Percentiles rank a stretch among this genome's conserved stretches.
phyloP scores from a whole-genome alignment of 495 filamentous ascomycete genomes.

The Aspergillus bertholletiae region DNA sequence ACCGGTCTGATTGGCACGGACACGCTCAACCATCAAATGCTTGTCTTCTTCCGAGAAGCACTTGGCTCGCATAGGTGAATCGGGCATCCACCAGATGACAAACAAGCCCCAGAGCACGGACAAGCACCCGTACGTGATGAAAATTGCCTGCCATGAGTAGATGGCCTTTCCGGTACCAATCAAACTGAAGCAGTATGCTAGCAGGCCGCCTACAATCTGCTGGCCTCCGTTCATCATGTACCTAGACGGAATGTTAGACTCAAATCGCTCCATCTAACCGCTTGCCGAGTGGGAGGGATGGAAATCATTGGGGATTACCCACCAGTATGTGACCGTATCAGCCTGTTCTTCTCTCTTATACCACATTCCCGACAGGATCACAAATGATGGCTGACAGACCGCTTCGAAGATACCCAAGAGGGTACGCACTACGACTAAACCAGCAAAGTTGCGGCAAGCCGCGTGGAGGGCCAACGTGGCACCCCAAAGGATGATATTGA shows the following conservation, averaged over 20 bases:
- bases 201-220: conserved; percentile 51
- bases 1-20: conserved; percentile 50
- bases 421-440: conserved; percentile 54
- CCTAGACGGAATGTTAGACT: conserved; percentile 20
- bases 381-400: conserved; percentile 54
- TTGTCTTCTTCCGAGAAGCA: conserved; percentile 49
- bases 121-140: conserved; percentile 52
- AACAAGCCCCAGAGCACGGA: conserved; percentile 50
- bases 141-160: conserved; percentile 58
- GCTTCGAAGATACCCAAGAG: conserved; percentile 69
- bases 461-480: conserved; percentile 53
- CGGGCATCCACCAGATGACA: conserved; percentile 45
- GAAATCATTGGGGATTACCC: conserved; percentile 1
- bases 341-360: conserved; percentile 67
- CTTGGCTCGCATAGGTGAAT: conserved; percentile 48
- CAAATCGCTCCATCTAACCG: not conserved
- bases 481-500: conserved; percentile 63
- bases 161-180: conserved; percentile 39
- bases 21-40: conserved; percentile 45
- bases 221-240: conserved; percentile 67
- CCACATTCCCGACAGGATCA: conserved; percentile 69
- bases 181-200: conserved; percentile 57
- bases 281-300: not conserved
- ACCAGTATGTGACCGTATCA: conserved; percentile 63
- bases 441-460: conserved; percentile 53